These are phyloP conservation scores for Leptosphaerulina australis DNA, from an alignment of 2,329 filamentous ascomycete genomes.

Conservation along the genomic window DNA sequence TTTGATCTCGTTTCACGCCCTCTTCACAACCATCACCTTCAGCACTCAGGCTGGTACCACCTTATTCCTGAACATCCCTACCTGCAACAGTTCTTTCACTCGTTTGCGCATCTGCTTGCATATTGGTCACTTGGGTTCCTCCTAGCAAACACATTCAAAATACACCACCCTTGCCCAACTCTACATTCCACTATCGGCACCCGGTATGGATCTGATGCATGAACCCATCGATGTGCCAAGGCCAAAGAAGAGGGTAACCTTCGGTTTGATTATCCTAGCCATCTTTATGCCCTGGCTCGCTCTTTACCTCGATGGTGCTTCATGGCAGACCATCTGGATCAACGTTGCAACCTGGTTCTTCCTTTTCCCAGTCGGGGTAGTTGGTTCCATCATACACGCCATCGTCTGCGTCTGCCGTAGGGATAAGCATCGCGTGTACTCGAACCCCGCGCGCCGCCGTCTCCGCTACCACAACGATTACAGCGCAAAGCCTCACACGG, in stretches of 20 bases:
- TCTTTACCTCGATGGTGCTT: constrained; percentile 30
- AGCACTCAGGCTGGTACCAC: constrained; percentile 10
- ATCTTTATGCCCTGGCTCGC: constrained; percentile 26
- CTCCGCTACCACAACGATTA: constrained; percentile 10
- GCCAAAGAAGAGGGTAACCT: constrained; percentile 10
- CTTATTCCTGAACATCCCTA: constrained; percentile 10
- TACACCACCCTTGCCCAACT: background rate
- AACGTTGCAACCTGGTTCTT: constrained; percentile 18
- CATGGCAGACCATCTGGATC: constrained; percentile 3
- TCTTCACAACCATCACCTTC: constrained; percentile 6
- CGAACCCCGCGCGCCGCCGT: constrained; percentile 10
- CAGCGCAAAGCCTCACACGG: background rate
- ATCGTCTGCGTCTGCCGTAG: constrained; percentile 22
- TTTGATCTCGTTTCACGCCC: constrained; percentile 4
- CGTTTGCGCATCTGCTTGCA: constrained; percentile 8
- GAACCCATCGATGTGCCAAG: constrained; percentile 15
- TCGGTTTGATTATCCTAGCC: constrained; percentile 21
- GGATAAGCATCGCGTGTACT: constrained; percentile 11
- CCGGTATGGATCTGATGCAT: constrained; percentile 4
- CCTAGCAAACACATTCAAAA: background rate
- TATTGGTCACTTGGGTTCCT: background rate
- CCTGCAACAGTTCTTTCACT: constrained; percentile 8
- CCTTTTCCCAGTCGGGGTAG: background rate
- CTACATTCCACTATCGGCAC: background rate
- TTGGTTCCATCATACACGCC: constrained; percentile 11